phyloP scores from a whole-genome alignment of 164 flowering plant genomes.

The Sextonia rubra region DNA sequence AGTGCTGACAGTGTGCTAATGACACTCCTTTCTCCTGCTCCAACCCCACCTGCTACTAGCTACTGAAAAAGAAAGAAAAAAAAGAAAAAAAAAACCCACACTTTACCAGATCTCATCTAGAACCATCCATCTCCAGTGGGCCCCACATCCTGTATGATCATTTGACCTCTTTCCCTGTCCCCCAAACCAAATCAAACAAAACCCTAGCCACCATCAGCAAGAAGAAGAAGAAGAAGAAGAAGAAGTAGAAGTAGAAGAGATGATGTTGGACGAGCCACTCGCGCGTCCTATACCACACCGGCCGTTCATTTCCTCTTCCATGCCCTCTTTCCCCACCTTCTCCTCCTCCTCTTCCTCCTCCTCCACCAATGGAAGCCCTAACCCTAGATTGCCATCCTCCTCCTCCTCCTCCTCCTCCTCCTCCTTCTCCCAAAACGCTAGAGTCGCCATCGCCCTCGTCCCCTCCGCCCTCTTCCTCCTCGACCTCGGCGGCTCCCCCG shows the following conservation, averaged over 20 bases:
- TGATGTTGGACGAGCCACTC: slow-evolving; percentile 14
- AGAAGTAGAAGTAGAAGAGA: background rate
- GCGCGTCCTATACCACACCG: slow-evolving; percentile 4
- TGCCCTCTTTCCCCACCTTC: slow-evolving; percentile 42
- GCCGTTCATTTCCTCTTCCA: slow-evolving; percentile 28
- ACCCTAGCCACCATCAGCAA: background rate
- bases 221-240: background rate
- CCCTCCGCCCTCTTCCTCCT: slow-evolving; percentile 85
- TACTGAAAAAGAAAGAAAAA: too few species aligned
- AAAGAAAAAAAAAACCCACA: too few species aligned
- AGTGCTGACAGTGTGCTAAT: too few species aligned
- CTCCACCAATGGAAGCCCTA: slow-evolving; percentile 13
- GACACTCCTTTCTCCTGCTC: too few species aligned
- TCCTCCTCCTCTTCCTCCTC: slow-evolving; percentile 24
- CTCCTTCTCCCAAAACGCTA: slow-evolving; percentile 60
- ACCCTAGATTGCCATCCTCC: background rate
- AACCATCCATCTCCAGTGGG: too few species aligned
- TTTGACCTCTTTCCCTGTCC: too few species aligned
- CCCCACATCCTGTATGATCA: too few species aligned
- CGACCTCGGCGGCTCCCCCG: slow-evolving; percentile 90
- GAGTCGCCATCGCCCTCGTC: slow-evolving; percentile 72
- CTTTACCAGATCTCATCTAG: too few species aligned
- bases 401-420: slow-evolving; percentile 46
- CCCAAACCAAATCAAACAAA: background rate
- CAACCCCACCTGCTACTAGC: too few species aligned